Evolutionary conservation across 2,329 filamentous ascomycete genomes (phyloP), one percentile per base, ranked within the genome.

Genomic region (Pseudogymnoascus sp.): DNA sequence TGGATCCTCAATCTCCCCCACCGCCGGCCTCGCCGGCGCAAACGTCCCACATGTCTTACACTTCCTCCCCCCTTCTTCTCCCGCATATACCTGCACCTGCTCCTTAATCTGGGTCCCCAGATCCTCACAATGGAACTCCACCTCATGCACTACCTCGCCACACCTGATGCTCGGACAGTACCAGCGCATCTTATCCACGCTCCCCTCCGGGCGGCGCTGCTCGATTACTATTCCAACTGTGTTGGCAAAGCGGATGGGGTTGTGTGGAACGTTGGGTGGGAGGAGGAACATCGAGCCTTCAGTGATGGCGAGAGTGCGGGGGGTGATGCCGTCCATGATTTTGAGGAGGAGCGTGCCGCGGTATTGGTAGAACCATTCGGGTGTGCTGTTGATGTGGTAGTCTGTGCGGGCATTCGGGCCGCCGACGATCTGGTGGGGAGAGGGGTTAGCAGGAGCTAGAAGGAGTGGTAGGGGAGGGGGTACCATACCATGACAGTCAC

Each of bases 281-380:
- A 99, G 83, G 4, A 97, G 80, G 75, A 96, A 97, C 83, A 97
- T 89, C 68, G 94, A 92, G 66, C 93, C 93, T 77, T 97, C 91
- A 71, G 87, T 83, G 77, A 97, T 96, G 72, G 92, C 81, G 66
- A 97, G 85, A 76, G 97, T 93, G 67, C 86, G 83, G 77, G 96
- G 96, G 58, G 78, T 64, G 73, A 81, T 74, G 63, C 80, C 75
- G 72, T 97, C 91, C 66, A 97, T 90, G 14, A 94, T 89, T 74
- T 95, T 96, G 69, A 99, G 88, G 63, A 94, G 81, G 93, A 97
- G 97, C 68, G 88, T 87, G 68, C 94, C 94, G 70, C 87, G 87
- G 83, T 96, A 86, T 77, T 97, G 93, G 82, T 94, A 97, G 85
- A 97, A 99, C 88, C 92, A 97, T 76, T 97, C 94, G 11, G 94